phyloP scores from a whole-genome alignment of 257 asterid genomes.

The Solanum virginianum region DNA sequence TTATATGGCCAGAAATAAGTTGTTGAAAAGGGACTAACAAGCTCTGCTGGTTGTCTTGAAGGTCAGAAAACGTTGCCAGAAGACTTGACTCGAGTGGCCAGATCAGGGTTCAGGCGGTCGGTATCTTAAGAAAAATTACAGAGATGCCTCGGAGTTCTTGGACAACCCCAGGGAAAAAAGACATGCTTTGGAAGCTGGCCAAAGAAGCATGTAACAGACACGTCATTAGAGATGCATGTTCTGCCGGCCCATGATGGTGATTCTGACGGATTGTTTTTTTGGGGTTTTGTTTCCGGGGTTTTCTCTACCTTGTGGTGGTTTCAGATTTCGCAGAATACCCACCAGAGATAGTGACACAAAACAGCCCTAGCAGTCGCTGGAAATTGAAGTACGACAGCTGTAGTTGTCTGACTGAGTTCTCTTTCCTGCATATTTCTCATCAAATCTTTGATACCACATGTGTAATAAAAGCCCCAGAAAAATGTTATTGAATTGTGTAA shows the following conservation, averaged over 20 bases:
- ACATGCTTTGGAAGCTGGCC: too few relatives aligned
- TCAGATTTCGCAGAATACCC: background rate
- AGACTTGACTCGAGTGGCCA: background rate
- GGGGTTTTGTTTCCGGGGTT: background rate
- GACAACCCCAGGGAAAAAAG: background rate
- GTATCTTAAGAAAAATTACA: background rate
- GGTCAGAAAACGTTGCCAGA: background rate
- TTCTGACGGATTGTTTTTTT: background rate
- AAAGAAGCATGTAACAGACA: background rate
- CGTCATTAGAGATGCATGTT: background rate
- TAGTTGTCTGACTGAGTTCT: background rate
- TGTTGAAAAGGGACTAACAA: background rate
- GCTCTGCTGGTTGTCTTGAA: background rate
- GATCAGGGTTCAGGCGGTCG: background rate
- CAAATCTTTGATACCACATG: background rate
- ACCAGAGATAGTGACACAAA: background rate
- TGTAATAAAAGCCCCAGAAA: background rate
- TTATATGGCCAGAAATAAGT: background rate
- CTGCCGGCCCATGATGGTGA: background rate
- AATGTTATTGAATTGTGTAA: background rate
- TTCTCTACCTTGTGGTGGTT: background rate
- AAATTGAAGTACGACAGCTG: background rate
- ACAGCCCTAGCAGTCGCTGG: background rate
- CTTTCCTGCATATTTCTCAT: background rate
- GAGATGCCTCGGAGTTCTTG: background rate